phyloP scores from a whole-genome alignment of 192 early-diverging fungal species.

The Martensiomyces pterosporus region DNA sequence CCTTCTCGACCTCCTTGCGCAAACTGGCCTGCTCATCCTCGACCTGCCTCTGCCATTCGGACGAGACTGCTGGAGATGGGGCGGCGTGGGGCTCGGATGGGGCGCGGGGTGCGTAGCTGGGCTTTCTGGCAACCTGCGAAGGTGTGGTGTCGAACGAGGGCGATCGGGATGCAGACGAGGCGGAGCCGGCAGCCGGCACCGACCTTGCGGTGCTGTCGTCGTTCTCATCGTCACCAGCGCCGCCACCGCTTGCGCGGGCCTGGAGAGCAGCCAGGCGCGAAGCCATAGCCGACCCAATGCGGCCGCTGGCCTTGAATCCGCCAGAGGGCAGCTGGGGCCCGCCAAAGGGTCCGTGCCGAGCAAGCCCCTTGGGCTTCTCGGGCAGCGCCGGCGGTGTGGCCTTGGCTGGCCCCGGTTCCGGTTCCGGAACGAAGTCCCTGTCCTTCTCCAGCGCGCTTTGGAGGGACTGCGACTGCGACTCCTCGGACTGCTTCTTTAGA shows the following conservation, averaged over 20 bases:
- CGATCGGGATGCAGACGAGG: slow-evolving; percentile 1
- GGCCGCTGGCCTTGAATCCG: slow-evolving; percentile 44
- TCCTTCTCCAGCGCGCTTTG: slow-evolving; percentile 35
- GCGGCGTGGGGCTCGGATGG: not conserved
- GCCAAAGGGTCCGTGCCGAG: slow-evolving; percentile 16
- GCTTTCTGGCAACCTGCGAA: slow-evolving; percentile 22
- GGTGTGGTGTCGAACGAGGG: not conserved
- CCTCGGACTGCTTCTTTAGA: slow-evolving; percentile 31
- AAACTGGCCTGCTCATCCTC: slow-evolving; percentile 35
- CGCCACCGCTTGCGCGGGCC: slow-evolving; percentile 21
- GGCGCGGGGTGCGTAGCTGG: slow-evolving; percentile 15
- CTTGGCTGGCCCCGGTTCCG: slow-evolving; percentile 6
- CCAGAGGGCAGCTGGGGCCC: slow-evolving; percentile 38
- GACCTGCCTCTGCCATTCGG: slow-evolving; percentile 43
- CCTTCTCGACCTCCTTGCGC: slow-evolving; percentile 23
- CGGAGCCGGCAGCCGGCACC: not conserved
- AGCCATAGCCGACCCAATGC: slow-evolving; percentile 45
- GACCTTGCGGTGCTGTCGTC: not conserved
- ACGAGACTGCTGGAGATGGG: slow-evolving; percentile 4
- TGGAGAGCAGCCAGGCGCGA: slow-evolving; percentile 46
- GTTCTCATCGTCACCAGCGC: slow-evolving; percentile 12
- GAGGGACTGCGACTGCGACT: slow-evolving; percentile 44
- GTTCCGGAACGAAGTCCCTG: slow-evolving; percentile 22
- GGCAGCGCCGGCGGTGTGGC: slow-evolving; percentile 23
- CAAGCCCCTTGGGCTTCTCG: slow-evolving; percentile 37